Conservation (phyloP, 495 filamentous ascomycete genomes). For the Aspergillus hancockii region DNA sequence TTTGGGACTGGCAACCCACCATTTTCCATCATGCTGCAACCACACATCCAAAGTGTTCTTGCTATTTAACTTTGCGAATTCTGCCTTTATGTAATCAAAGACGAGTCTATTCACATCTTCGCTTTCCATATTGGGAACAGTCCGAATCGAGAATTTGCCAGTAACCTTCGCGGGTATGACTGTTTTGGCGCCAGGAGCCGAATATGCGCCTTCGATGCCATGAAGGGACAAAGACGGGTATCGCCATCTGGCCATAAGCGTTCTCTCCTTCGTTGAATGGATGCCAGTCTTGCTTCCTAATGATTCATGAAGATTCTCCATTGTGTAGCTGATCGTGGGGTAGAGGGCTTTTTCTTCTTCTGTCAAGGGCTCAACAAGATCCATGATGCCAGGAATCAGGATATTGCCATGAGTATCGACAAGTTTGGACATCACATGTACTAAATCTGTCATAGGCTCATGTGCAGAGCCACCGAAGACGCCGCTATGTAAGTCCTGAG, state of each 20-base stretch:
- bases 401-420: slow-evolving; percentile 92
- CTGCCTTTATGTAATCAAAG: slow-evolving; percentile 72
- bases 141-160: slow-evolving; percentile 97
- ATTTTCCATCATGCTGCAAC: slow-evolving; percentile 87
- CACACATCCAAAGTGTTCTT: slow-evolving; percentile 87
- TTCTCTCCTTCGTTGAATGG: slow-evolving; percentile 78
- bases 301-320: slow-evolving; percentile 90
- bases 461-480: slow-evolving; percentile 95
- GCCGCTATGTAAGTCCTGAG: slow-evolving; percentile 91
- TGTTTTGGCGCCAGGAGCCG: slow-evolving; percentile 90
- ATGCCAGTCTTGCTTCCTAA: slow-evolving; percentile 86
- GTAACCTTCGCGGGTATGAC: slow-evolving; percentile 97
- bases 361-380: slow-evolving; percentile 85
- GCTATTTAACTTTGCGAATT: slow-evolving; percentile 78
- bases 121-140: slow-evolving; percentile 96
- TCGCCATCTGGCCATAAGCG: slow-evolving; percentile 94
- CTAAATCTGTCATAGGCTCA: slow-evolving; percentile 96
- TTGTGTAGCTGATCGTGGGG: slow-evolving; percentile 83
- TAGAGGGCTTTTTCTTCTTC: slow-evolving; percentile 87
- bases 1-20: slow-evolving; percentile 96
- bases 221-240: slow-evolving; percentile 94
- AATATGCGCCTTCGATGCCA: slow-evolving; percentile 95
- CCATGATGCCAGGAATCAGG: slow-evolving; percentile 81
- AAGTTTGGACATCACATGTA: slow-evolving; percentile 74
- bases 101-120: slow-evolving; percentile 83